Evolutionary conservation across 768 basidiomycete species (phyloP).

Genomic region (Pulveroboletus frians): DNA sequence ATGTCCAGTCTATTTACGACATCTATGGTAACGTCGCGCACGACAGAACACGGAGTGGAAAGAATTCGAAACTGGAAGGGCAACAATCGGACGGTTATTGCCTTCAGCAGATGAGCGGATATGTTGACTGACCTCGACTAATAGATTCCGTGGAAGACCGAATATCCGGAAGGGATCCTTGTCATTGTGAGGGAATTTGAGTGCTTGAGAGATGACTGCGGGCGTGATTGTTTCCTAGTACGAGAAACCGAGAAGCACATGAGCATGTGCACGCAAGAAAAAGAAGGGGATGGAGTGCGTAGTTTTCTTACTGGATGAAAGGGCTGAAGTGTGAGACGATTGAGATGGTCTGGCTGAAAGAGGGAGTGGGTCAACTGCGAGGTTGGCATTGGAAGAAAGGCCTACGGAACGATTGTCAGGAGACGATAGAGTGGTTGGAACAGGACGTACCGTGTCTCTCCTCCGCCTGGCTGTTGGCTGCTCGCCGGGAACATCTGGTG

Average conservation of each 20-base stretch:
- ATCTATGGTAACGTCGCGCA: slow-evolving; percentile 62
- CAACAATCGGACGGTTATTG: neutral
- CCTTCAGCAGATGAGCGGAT: neutral
- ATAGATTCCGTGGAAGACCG: slow-evolving; percentile 65
- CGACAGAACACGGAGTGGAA: slow-evolving; percentile 64
- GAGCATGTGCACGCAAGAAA: neutral
- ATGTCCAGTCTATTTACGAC: slow-evolving; percentile 47
- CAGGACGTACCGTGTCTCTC: slow-evolving; percentile 18
- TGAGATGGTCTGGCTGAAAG: slow-evolving; percentile 36
- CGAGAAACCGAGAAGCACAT: neutral
- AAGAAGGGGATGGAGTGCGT: neutral
- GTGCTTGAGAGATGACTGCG: slow-evolving; percentile 40
- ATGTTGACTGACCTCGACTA: slow-evolving; percentile 58
- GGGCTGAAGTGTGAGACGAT: slow-evolving; percentile 34
- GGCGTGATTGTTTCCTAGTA: slow-evolving; percentile 30
- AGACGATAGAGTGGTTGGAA: neutral
- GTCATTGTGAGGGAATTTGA: slow-evolving; percentile 40
- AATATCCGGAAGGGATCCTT: slow-evolving; percentile 55
- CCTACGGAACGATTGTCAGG: slow-evolving; percentile 23
- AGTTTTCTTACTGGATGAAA: slow-evolving; percentile 39
- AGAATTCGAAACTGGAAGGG: slow-evolving; percentile 58
- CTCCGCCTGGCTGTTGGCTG: slow-evolving; percentile 21
- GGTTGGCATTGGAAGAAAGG: slow-evolving; percentile 40
- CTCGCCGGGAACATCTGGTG: slow-evolving; percentile 13
- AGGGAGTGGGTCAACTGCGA: slow-evolving; percentile 36